Conservation (phyloP, 768 basidiomycete species). For the Mrakia frigida region DNA sequence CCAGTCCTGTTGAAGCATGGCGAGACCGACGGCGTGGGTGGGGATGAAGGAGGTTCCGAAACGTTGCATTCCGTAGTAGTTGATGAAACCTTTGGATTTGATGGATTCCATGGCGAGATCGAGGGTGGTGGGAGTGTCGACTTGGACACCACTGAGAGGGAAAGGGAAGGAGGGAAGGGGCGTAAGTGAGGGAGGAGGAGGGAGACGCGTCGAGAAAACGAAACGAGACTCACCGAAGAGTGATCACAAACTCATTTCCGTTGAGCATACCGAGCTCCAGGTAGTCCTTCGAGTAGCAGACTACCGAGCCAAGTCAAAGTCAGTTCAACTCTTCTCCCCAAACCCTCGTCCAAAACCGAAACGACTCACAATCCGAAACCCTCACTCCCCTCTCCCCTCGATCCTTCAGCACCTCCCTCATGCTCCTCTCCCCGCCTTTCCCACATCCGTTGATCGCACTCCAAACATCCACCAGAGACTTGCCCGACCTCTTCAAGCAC, state of each 20-base stretch:
- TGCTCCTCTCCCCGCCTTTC: constrained; percentile 29
- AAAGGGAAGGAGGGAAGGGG: background rate
- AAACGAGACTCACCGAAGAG: constrained; percentile 64
- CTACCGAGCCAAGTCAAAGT: background rate
- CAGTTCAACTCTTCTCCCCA: background rate
- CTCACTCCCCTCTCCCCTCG: constrained; percentile 86
- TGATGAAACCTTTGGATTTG: constrained; percentile 85
- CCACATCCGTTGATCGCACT: constrained; percentile 46
- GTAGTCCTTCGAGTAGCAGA: constrained; percentile 63
- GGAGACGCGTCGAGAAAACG: background rate
- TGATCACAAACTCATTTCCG: constrained; percentile 93
- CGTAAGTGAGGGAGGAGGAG: constrained; percentile 7
- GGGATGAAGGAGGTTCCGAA: constrained; percentile 96
- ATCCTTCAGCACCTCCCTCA: constrained; percentile 55
- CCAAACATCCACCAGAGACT: constrained; percentile 78
- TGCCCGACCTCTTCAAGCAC: constrained; percentile 39
- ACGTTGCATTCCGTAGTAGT: constrained; percentile 99
- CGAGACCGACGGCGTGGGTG: constrained; percentile 88
- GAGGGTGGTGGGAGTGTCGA: constrained; percentile 64
- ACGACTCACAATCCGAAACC: constrained; percentile 68
- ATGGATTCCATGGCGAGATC: constrained; percentile 70
- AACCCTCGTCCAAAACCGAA: background rate
- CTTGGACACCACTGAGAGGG: constrained; percentile 68
- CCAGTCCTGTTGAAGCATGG: constrained; percentile 85
- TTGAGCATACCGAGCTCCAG: constrained; percentile 93